These are phyloP conservation scores for Cercospora sp. DNA, from an alignment of 2,329 filamentous ascomycete species.

Conservation along the genomic window DNA sequence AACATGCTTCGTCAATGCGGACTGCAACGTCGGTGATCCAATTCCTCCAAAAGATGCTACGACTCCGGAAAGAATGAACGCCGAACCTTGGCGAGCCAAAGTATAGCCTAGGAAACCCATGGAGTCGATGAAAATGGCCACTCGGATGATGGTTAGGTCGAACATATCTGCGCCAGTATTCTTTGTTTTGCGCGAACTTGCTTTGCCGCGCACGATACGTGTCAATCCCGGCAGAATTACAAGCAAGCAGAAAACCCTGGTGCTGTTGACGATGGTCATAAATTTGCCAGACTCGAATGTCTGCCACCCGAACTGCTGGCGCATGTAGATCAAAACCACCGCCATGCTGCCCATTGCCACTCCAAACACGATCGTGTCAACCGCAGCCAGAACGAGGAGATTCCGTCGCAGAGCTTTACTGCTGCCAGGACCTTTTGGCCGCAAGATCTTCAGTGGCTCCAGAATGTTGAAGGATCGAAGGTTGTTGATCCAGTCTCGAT, in stretches of 20 bases:
- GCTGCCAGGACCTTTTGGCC: slow-evolving; percentile 66
- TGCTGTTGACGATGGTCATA: slow-evolving; percentile 74
- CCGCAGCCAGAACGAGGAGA: slow-evolving; percentile 73
- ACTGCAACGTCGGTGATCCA: slow-evolving; percentile 79
- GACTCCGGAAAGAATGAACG: slow-evolving; percentile 72
- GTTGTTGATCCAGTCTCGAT: slow-evolving; percentile 48
- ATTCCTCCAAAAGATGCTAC: slow-evolving; percentile 78
- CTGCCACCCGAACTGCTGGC: slow-evolving; percentile 78
- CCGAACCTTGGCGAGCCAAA: slow-evolving; percentile 58
- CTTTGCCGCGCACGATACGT: slow-evolving; percentile 67
- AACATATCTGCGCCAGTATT: slow-evolving; percentile 72
- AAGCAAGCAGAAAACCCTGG: slow-evolving; percentile 74
- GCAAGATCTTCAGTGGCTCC: slow-evolving; percentile 73
- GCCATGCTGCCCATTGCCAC: slow-evolving; percentile 76
- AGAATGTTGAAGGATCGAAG: slow-evolving; percentile 63
- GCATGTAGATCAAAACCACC: slow-evolving; percentile 81
- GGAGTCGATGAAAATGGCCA: slow-evolving; percentile 73
- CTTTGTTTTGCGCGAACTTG: slow-evolving; percentile 44
- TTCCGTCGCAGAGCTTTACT: slow-evolving; percentile 69
- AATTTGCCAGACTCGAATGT: slow-evolving; percentile 78
- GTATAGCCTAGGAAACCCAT: slow-evolving; percentile 75
- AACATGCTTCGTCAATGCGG: slow-evolving; percentile 86
- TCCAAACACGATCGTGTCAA: slow-evolving; percentile 80
- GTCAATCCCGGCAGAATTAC: slow-evolving; percentile 74
- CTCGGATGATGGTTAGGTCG: slow-evolving; percentile 74